Conservation (phyloP, 2,329 filamentous ascomycete species). For the Phaeosphaeriaceae sp. region DNA sequence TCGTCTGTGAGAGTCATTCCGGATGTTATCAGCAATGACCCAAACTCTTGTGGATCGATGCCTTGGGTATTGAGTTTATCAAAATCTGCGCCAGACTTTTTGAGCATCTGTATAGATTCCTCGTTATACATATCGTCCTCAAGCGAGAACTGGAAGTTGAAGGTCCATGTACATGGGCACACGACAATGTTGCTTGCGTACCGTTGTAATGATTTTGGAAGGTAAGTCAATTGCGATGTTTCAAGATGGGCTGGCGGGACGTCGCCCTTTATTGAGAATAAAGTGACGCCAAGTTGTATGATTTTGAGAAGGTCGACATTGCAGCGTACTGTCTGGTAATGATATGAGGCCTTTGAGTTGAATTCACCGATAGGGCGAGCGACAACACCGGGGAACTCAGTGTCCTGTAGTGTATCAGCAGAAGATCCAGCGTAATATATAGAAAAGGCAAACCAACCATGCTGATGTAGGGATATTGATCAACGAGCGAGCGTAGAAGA, state of each 20-base stretch:
- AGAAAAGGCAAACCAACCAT: constrained; percentile 71
- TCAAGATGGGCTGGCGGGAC: constrained; percentile 75
- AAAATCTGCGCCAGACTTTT: constrained; percentile 93
- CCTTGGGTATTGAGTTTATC: constrained; percentile 81
- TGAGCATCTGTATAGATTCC: constrained; percentile 88
- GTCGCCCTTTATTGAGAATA: constrained; percentile 91
- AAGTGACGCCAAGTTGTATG: constrained; percentile 92
- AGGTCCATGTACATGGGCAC: constrained; percentile 94
- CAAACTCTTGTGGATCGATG: constrained; percentile 89
- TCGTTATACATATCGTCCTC: constrained; percentile 98
- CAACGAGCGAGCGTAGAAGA: constrained; percentile 78
- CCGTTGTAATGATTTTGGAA: constrained; percentile 54
- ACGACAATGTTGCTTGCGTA: constrained; percentile 62
- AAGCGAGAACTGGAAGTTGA: constrained; percentile 97
- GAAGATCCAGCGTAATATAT: constrained; percentile 15
- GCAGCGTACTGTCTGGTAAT: constrained; percentile 95
- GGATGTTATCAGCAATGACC: constrained; percentile 86
- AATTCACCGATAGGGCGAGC: constrained; percentile 94
- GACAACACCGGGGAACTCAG: constrained; percentile 97
- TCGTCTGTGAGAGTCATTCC: constrained; percentile 87
- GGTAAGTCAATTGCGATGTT: constrained; percentile 50
- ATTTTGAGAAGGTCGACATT: constrained; percentile 98
- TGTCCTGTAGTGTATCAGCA: constrained; percentile 68
- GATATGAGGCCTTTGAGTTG: constrained; percentile 93
- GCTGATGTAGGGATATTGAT: constrained; percentile 93